Evolutionary conservation across 306 rosid species (phyloP).

Genomic region (Echinosophora koreensis): DNA sequence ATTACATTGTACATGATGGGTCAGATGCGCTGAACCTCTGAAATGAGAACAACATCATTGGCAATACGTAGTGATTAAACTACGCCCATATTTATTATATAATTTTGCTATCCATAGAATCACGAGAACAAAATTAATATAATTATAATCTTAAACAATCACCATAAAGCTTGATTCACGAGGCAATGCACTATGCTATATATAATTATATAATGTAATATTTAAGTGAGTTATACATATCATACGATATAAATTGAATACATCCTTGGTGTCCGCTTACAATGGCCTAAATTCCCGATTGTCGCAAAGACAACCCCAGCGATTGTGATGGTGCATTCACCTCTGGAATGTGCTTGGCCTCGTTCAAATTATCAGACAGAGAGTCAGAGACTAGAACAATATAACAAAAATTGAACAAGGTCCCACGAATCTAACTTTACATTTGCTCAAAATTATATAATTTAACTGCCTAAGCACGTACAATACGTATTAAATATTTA

Average conservation of each 20-base stretch:
- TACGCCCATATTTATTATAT: neutral
- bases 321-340: conserved; percentile 50
- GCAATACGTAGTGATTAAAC: neutral
- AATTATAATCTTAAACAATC: conserved; percentile 38
- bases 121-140: conserved; percentile 69
- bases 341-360: conserved; percentile 49
- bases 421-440: conserved; percentile 41
- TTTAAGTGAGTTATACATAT: conserved; percentile 8
- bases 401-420: conserved; percentile 33
- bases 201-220: too few relatives aligned
- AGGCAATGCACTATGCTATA: conserved; percentile 27
- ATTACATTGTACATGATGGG: conserved; percentile 31
- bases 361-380: conserved; percentile 54
- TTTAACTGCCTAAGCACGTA: neutral
- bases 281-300: conserved; percentile 63
- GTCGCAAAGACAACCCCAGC: conserved; percentile 44
- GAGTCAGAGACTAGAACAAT: conserved; percentile 44
- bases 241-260: neutral
- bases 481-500: neutral
- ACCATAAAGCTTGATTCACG: conserved; percentile 37
- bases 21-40: conserved; percentile 46
- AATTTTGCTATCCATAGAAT: conserved; percentile 46
- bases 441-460: neutral
- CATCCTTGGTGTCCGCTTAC: conserved; percentile 57
- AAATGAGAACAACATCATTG: neutral